Evolutionary conservation across 1,139 yeast species (phyloP), one percentile per base, ranked within the genome.

Genomic region (Hemisphaericaspora subhashii): DNA sequence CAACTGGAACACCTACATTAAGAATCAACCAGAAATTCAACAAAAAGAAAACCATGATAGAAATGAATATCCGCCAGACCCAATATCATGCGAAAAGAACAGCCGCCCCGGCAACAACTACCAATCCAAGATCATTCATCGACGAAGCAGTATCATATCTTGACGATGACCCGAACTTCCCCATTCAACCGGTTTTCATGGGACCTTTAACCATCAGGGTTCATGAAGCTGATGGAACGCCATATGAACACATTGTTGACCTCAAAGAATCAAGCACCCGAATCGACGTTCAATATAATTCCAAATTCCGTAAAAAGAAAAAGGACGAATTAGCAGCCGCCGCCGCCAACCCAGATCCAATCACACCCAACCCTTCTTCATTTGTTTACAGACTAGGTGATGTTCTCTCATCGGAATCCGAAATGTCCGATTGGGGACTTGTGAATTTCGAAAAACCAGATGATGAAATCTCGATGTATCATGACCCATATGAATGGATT

Each of bases 181-280:
- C 65, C 1, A 60, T 66, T 9, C 77, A 76, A 36, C 67, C 76
- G 3, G 74, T 81, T 1, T 87, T 87, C 50, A 75, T 86, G 0
- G 99, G 99, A 0, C 97, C 98, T 0, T 88, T 94, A 86, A 94
- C 98, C 0, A 86, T 94, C 30, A 72, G 98, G 54, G 90, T 94
- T 31, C 98, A 94, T 57, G 99, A 94, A 58, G 95, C 97, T 0
- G 98, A 94, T 60, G 98, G 98, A n/a, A 88, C 98, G 0, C 98
- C 99, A 0, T 92, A 94, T 55, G 99, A 94, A 55, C 99, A 94
- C 58, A 92, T 94, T 35, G 96, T 94, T 16, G 95, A 89, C 49
- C 69, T 94, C 40, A 87, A 88, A 53, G 98, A 90, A 42, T 78
- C 81, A 2, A 81, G 81, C 48, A 87, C 96, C 0, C 89, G 87